Evolutionary conservation across 2,329 filamentous ascomycete genomes (phyloP).

Genomic region (Cladosporium sp.): DNA sequence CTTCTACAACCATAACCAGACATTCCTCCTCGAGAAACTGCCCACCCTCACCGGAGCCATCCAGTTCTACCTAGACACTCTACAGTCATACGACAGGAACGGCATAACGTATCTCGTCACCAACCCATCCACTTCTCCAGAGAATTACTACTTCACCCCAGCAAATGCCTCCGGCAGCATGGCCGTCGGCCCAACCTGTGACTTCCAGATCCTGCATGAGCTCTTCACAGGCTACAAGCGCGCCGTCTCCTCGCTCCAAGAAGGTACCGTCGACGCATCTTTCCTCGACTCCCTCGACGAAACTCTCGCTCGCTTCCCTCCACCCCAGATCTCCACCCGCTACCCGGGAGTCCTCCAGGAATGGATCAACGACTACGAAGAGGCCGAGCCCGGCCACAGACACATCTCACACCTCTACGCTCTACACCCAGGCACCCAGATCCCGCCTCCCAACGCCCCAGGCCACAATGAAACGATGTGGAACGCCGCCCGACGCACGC

Average conservation of each 20-base stretch:
- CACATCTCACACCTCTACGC: conserved; percentile 59
- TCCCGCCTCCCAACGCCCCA: conserved; percentile 46
- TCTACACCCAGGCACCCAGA: conserved; percentile 56
- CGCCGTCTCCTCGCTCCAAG: conserved; percentile 22
- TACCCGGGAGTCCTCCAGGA: conserved; percentile 50
- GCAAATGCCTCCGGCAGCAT: conserved; percentile 36
- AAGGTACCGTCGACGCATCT: conserved; percentile 32
- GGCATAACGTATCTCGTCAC: conserved; percentile 50
- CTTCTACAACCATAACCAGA: conserved; percentile 51
- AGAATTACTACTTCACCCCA: conserved; percentile 39
- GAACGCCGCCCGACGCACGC: conserved; percentile 47
- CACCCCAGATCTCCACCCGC: conserved; percentile 53
- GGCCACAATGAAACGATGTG: conserved; percentile 49
- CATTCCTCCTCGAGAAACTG: conserved; percentile 52
- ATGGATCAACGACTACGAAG: conserved; percentile 51
- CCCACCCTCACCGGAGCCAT: conserved; percentile 54
- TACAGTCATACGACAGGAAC: conserved; percentile 53
- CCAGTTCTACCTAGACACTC: conserved; percentile 58
- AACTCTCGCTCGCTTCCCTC: conserved; percentile 44
- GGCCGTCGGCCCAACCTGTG: conserved; percentile 57
- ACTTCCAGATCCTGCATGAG: conserved; percentile 52
- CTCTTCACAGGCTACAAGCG: conserved; percentile 38
- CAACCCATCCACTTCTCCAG: conserved; percentile 61
- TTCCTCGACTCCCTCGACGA: conserved; percentile 42
- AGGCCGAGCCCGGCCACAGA: conserved; percentile 49